Conservation (phyloP, 1,284 basidiomycete genomes). For the Tausonia pullulans region DNA sequence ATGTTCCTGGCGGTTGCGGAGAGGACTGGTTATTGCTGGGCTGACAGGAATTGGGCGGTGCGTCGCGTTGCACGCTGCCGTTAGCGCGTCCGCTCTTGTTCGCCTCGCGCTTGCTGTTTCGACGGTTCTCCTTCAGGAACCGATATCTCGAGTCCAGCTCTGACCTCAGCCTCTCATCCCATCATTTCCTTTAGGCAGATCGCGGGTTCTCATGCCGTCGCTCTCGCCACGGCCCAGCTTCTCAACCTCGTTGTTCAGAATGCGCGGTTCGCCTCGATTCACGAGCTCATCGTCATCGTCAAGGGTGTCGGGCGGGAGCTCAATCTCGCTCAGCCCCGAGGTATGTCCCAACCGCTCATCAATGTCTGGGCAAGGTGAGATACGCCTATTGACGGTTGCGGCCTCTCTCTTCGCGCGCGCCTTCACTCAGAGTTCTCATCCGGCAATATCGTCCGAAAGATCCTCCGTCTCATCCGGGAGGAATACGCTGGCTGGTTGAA, state of each 20-base stretch:
- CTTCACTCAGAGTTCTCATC: slow-evolving; percentile 66
- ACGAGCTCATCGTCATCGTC: slow-evolving; percentile 72
- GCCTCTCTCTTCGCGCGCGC: neutral
- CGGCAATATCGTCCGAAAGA: slow-evolving; percentile 83
- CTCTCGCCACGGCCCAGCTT: slow-evolving; percentile 77
- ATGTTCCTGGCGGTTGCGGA: no score
- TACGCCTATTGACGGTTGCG: neutral
- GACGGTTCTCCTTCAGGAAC: no score
- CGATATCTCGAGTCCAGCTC: no score
- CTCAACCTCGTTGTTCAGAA: slow-evolving; percentile 79
- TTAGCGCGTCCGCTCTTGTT: no score
- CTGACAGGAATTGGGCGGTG: no score
- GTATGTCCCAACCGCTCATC: slow-evolving; percentile 35
- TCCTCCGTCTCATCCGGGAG: slow-evolving; percentile 84
- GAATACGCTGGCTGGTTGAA: slow-evolving; percentile 46
- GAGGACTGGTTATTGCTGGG: no score
- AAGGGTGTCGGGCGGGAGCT: slow-evolving; percentile 66
- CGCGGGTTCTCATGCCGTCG: slow-evolving; percentile 34
- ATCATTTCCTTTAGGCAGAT: no score
- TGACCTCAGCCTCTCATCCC: no score
- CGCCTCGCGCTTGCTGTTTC: no score
- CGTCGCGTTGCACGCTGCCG: no score
- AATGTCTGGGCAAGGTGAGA: no score
- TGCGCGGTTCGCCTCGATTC: slow-evolving; percentile 74
- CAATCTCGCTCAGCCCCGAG: slow-evolving; percentile 85